A percentile compares a stretch with the other conserved stretches of the same genome.
These are phyloP conservation scores for Tephrocybe sp. DNA, from an alignment of 768 basidiomycete species.

Conservation along the genomic window DNA sequence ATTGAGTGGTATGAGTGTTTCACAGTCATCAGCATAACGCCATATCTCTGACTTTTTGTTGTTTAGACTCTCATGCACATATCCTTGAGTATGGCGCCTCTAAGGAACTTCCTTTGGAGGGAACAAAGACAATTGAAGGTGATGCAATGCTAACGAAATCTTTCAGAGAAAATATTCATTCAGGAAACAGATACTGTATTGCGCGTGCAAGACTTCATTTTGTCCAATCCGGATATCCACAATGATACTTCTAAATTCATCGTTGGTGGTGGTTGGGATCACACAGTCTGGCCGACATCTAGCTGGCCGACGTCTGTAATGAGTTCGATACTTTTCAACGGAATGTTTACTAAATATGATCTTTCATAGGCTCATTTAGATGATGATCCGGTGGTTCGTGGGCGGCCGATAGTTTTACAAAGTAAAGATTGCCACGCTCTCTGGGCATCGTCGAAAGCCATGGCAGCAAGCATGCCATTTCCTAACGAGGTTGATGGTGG, in stretches of 20 bases:
- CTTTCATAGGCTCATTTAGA: conserved; percentile 66
- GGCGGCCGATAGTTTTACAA: conserved; percentile 73
- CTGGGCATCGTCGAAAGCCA: conserved; percentile 74
- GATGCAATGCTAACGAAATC: conserved; percentile 4
- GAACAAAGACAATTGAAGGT: conserved; percentile 61
- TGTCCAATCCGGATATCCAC: conserved; percentile 54
- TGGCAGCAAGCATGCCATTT: conserved; percentile 58
- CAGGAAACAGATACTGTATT: conserved; percentile 54
- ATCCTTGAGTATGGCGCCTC: conserved; percentile 77
- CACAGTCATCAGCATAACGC: too few species aligned
- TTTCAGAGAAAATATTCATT: background rate
- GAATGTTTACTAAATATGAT: background rate
- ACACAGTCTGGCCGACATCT: conserved; percentile 66
- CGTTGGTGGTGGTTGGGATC: conserved; percentile 89
- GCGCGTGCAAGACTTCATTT: conserved; percentile 61
- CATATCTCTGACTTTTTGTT: conserved; percentile 4
- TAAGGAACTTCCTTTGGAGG: conserved; percentile 62
- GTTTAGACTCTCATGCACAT: conserved; percentile 77
- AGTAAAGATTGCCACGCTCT: conserved; percentile 89
- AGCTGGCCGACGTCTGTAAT: conserved; percentile 73
- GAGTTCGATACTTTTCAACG: conserved; percentile 23
- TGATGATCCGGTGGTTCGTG: conserved; percentile 61
- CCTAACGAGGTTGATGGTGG: conserved; percentile 80
- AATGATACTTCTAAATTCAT: conserved; percentile 62
- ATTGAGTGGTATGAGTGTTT: conserved; percentile 63